Evolutionary conservation across 2,329 filamentous ascomycete genomes (phyloP), one percentile per base, ranked within the genome.

Genomic region (Eutypa lata): DNA sequence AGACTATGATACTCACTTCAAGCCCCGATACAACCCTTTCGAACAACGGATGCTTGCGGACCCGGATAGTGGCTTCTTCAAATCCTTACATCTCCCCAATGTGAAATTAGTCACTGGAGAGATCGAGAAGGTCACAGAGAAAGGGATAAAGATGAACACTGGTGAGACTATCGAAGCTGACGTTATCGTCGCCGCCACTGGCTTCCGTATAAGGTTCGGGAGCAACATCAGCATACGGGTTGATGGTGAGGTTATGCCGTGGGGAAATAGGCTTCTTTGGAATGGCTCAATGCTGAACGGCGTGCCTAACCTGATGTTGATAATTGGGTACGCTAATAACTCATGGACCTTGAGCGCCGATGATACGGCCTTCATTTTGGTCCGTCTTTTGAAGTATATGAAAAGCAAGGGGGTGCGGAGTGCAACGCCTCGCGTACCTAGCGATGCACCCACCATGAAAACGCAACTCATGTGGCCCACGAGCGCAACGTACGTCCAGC

Each of bases 271-370:
- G 49, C 86, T 79, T 64, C 66, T 81, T 13, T 90, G 86, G 86
- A 82, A 82, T 61, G 80, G 80, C 5, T 71, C 77, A 51, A 87
- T 90, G 85, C 66, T 90, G 1, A 80, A 88, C 58, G 83, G 81
- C 47, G 65, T 89, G 1, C 87, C 87, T 6, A 90, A 90, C 61
- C 70, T 80, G 2, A 75, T 76, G 1, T 75, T 83, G 49, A 72
- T 87, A 35, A 74, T 86, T 43, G 87, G 87, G 8, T 90, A 89
- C 65, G 80, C 82, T 19, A 82, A 86, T 46, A 78, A 80, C 0
- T 80, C 80, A 0, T 90, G 86, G 86, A 90, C 87, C 0, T 77
- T 87, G 0, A 86, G 86, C 2, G 80, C 82, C 0, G 85, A 87
- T 49, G 73, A 76, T 2, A 74, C 77, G 2, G 73, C 72, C 1